A percentile compares a stretch with the other conserved stretches of the same genome.
phyloP scores from a whole-genome alignment of 371 early-diverging fungal species.

The Modicella reniformis region DNA sequence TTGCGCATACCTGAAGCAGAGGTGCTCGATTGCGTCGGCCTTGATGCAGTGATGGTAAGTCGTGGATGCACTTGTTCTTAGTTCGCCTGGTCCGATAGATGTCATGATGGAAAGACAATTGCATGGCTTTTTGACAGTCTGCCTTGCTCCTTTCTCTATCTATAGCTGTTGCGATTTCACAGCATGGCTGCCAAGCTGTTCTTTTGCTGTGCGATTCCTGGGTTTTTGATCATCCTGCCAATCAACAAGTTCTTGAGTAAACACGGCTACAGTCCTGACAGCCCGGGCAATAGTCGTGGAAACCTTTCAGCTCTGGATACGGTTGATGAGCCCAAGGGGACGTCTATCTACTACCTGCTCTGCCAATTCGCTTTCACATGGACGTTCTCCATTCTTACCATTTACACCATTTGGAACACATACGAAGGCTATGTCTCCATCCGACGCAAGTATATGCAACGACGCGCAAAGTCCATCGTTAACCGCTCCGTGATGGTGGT shows the following conservation, averaged over 20 bases:
- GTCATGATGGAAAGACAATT: not conserved
- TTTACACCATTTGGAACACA: slow-evolving; percentile 68
- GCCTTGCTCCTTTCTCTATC: too few species aligned
- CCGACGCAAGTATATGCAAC: slow-evolving; percentile 62
- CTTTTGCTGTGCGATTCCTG: slow-evolving; percentile 41
- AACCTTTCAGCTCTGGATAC: not conserved
- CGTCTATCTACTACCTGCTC: slow-evolving; percentile 55
- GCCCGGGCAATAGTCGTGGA: not conserved
- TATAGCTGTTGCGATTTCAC: slow-evolving; percentile 60
- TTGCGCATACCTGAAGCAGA: slow-evolving; percentile 59
- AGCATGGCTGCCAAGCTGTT: slow-evolving; percentile 63
- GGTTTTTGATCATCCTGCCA: slow-evolving; percentile 57
- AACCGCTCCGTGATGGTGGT: slow-evolving; percentile 70
- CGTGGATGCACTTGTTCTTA: not conserved
- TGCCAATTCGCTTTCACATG: slow-evolving; percentile 72
- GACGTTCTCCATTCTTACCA: slow-evolving; percentile 68
- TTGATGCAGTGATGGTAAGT: slow-evolving; percentile 70
- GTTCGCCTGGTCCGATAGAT: too few species aligned
- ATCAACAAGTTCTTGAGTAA: slow-evolving; percentile 53
- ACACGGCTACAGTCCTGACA: slow-evolving; percentile 1
- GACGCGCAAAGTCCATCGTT: slow-evolving; percentile 61
- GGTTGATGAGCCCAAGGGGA: not conserved
- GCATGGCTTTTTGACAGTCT: too few species aligned
- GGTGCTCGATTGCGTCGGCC: slow-evolving; percentile 61
- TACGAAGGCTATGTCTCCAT: slow-evolving; percentile 68